Conservation (phyloP, 2,329 filamentous ascomycete species). For the Apiospora aurea region DNA sequence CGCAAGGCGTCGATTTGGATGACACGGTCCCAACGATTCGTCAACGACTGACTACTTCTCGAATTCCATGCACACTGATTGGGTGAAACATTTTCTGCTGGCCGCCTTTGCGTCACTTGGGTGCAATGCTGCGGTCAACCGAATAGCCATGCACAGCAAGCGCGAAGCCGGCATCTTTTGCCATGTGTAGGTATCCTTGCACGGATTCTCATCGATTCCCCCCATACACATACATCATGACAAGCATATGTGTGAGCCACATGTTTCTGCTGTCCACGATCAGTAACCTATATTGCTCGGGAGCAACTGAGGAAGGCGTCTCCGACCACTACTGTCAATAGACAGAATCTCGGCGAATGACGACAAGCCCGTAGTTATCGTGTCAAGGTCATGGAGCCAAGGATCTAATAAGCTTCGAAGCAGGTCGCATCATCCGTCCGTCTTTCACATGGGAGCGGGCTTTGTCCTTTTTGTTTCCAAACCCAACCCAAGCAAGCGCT, state of each 20-base stretch:
- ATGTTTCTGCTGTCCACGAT: background rate
- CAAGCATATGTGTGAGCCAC: background rate
- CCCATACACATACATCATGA: background rate
- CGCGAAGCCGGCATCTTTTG: background rate
- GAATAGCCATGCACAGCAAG: background rate
- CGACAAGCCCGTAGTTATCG: background rate
- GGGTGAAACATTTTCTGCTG: background rate
- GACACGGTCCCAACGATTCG: background rate
- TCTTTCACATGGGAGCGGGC: slow-evolving; percentile 7
- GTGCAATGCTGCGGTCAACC: background rate
- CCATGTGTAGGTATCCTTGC: background rate
- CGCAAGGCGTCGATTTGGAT: background rate
- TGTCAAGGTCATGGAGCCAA: too few species aligned
- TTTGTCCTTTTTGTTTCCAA: slow-evolving; percentile 1
- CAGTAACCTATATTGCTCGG: background rate
- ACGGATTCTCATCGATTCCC: background rate
- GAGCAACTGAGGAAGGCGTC: background rate
- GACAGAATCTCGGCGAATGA: background rate
- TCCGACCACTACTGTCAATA: background rate
- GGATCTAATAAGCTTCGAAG: background rate
- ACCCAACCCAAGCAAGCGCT: slow-evolving; percentile 3
- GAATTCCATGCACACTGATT: too few species aligned
- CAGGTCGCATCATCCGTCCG: background rate
- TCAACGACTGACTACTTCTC: too few species aligned
- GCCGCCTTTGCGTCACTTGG: background rate